Conservation (phyloP, 1,139 yeast genomes). For the Taphrina pruni region DNA sequence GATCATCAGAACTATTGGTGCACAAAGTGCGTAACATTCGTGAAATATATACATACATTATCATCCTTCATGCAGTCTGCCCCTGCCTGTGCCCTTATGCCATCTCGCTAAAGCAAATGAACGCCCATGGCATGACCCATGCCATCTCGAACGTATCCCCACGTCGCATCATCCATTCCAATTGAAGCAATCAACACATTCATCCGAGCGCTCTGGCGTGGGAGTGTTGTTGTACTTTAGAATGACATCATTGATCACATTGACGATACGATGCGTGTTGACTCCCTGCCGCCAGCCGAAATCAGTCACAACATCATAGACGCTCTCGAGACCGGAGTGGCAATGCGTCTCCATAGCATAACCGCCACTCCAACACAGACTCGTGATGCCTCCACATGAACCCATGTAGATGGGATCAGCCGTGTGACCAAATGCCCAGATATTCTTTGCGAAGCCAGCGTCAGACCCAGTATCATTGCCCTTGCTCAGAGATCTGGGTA, state of each 20-base stretch:
- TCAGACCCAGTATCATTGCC: conserved; percentile 56
- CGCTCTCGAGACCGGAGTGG: conserved; percentile 87
- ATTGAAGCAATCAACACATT: conserved; percentile 82
- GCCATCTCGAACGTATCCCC: background rate
- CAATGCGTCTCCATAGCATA: conserved; percentile 98
- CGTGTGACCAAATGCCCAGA: conserved; percentile 96
- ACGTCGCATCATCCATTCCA: conserved; percentile 60
- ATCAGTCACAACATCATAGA: conserved; percentile 88
- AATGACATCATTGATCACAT: conserved; percentile 84
- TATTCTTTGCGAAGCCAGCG: conserved; percentile 65
- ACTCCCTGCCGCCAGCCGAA: conserved; percentile 90
- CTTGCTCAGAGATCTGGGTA: conserved; percentile 2
- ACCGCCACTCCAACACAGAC: conserved; percentile 88
- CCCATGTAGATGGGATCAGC: conserved; percentile 99
- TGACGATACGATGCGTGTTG: conserved; percentile 86
- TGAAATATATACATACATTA: background rate
- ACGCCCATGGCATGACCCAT: background rate
- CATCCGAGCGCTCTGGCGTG: conserved; percentile 75
- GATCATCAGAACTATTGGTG: too few relatives aligned
- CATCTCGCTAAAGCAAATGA: background rate
- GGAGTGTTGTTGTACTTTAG: conserved; percentile 78
- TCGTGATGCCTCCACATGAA: conserved; percentile 91
- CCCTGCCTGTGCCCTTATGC: background rate
- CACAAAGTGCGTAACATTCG: too few relatives aligned
- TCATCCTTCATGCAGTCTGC: background rate